Evolutionary conservation across 176 grass and related monocot species (phyloP).

Genomic region (Zoysia pacifica): DNA sequence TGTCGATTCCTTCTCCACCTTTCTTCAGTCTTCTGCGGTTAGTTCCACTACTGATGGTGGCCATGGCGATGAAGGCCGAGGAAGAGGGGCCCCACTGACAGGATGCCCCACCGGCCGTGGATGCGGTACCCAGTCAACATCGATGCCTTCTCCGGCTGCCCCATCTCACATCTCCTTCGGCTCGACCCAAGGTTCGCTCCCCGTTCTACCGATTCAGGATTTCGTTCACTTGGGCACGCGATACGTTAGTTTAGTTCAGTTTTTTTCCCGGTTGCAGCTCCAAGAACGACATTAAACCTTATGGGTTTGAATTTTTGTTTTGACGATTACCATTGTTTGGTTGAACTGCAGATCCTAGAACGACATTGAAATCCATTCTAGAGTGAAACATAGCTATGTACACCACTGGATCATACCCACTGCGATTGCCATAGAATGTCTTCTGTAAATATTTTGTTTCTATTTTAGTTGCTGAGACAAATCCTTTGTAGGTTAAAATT

Average conservation of each 20-base stretch:
- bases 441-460: slow-evolving; percentile 1
- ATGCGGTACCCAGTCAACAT: slow-evolving; percentile 66
- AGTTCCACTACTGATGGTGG: not conserved
- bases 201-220: not conserved
- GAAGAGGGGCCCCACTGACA: slow-evolving; percentile 25
- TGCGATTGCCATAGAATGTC: slow-evolving; percentile 6
- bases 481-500: slow-evolving; percentile 58
- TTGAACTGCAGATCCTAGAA: not conserved
- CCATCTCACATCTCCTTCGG: slow-evolving; percentile 43
- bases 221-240: not conserved
- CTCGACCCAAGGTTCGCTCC: slow-evolving; percentile 52
- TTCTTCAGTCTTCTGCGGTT: not conserved
- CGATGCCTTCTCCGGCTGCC: slow-evolving; percentile 55
- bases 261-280: not conserved
- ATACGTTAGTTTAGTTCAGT: not conserved
- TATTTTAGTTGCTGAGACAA: slow-evolving; percentile 28
- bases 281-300: not conserved
- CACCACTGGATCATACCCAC: slow-evolving; percentile 3
- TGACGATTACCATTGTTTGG: too few relatives aligned
- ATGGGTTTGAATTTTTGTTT: not conserved
- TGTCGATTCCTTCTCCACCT: not conserved
- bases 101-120: slow-evolving; percentile 68
- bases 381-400: slow-evolving; percentile 22
- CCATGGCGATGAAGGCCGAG: slow-evolving; percentile 29
- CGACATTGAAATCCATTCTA: not conserved